Base-by-base conservation (phyloP, 805 yeast species). In the Pichia pseudocactophila region DNA sequence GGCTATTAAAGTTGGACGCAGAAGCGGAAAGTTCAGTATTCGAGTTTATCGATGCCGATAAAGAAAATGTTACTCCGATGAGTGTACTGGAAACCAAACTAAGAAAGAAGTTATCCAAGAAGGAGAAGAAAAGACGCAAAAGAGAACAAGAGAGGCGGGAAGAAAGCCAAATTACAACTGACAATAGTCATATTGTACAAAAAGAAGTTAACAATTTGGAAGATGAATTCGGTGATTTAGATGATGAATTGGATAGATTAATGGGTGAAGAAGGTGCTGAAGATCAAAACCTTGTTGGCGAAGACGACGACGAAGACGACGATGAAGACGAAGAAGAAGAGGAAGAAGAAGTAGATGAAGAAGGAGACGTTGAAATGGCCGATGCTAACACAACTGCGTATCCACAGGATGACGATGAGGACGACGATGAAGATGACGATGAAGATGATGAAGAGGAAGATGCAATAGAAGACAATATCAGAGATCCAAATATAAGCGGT, bases 21-120 rank as follows among this genome's bases (percentile, higher is more conserved):
- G 88, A 82, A 45, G 95, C 97, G 1, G 89, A 85, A 57, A 86
- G 80, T 36, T 74, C 82, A 20, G 73, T 73, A 30, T 87, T 80
- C 55, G 96, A 89, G 55, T 68, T 87, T 41, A 69, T 87, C 2
- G 88, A 80, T 42, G 42, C 53, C 15, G 51, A 37, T 36, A 44
- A 50, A 36, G 46, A 43, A 36, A 37, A 43, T 22, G 15, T 46
- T 10, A 34, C 34, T 7, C 71, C 72, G 36, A 69, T 65, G 46
- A 65, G 64, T 45, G 36, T 63, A 49, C 42, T 66, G 56, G 44
- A 65, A 39, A 41, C 36, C 11, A 49, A 46, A n/a, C 38, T 42
- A 31, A 40, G 40, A 16, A 42, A 27, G 28, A 57, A 54, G 39
- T 51, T 48, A 45, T 46, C 47, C 22, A 51, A 53, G 45, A 51